These are phyloP conservation scores for Eimeria sp. DNA, from an alignment of 169 alveolate genomes.

Conservation along the genomic window DNA sequence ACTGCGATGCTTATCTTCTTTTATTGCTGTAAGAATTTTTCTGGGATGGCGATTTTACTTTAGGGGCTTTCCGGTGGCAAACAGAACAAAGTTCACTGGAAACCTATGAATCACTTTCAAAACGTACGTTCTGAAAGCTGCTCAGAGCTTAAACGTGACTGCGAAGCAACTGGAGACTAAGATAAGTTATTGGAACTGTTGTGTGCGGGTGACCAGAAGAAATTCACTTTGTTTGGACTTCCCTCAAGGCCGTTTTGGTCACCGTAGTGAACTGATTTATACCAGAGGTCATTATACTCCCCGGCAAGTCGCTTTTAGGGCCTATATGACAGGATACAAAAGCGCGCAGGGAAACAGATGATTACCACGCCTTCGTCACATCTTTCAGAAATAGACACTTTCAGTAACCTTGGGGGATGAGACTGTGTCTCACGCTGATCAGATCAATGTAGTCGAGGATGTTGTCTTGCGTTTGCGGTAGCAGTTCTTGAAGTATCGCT, in stretches of 20 bases:
- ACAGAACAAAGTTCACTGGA: not conserved
- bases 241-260: not conserved
- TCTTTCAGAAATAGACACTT: not conserved
- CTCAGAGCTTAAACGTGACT: too few species aligned
- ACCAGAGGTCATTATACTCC: not conserved
- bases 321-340: not conserved
- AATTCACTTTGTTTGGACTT: not conserved
- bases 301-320: conserved; percentile 43
- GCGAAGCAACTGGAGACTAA: too few species aligned
- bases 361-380: not conserved
- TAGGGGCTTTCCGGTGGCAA: too few species aligned
- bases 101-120: not conserved
- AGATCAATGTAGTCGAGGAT: conserved; percentile 33
- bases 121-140: too few species aligned
- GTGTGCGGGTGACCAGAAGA: not conserved
- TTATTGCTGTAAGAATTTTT: not conserved
- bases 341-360: not conserved
- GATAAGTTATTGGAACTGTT: too few species aligned
- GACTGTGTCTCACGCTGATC: conserved; percentile 17
- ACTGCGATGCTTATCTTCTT: not conserved
- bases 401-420: not conserved
- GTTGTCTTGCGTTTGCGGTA: conserved; percentile 2
- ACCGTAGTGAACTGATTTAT: not conserved
- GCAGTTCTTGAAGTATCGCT: not conserved
- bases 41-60: too few species aligned